Evolutionary conservation across 148 eudicot genomes (phyloP).

Genomic region (Pharnaceum exiguum): DNA sequence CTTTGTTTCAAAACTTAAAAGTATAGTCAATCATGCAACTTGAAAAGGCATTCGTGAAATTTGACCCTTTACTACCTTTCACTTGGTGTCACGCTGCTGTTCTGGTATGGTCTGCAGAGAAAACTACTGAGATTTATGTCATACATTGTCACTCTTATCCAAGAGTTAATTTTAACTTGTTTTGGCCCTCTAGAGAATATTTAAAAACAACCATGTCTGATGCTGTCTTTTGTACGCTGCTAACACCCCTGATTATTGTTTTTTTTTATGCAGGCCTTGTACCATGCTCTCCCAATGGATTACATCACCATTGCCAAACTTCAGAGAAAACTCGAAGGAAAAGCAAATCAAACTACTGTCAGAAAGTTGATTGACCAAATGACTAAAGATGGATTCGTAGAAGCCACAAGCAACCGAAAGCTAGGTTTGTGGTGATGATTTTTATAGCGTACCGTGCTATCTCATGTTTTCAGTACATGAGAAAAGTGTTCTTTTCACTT

Average conservation of each 20-base stretch:
- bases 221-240: background rate
- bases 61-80: no score
- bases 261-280: conserved; percentile 67
- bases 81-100: no score
- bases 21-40: no score
- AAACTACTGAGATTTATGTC: no score
- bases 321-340: conserved; percentile 71
- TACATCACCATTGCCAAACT: conserved; percentile 70
- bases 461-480: no score
- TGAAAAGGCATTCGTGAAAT: no score
- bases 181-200: no score
- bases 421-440: conserved; percentile 54
- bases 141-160: no score
- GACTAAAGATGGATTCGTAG: conserved; percentile 78
- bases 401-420: conserved; percentile 62
- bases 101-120: no score
- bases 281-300: conserved; percentile 81
- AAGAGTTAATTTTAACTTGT: no score
- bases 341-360: conserved; percentile 55
- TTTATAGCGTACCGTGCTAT: no score
- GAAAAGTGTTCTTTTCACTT: background rate
- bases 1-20: background rate
- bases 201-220: no score
- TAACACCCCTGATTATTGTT: conserved; percentile 1
- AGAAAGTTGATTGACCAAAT: conserved; percentile 81